Percentiles rank a stretch among this genome's conserved stretches.
These are phyloP conservation scores for Amylocarpus encephaloides DNA, from an alignment of 2,329 filamentous ascomycete species.

Conservation along the genomic window DNA sequence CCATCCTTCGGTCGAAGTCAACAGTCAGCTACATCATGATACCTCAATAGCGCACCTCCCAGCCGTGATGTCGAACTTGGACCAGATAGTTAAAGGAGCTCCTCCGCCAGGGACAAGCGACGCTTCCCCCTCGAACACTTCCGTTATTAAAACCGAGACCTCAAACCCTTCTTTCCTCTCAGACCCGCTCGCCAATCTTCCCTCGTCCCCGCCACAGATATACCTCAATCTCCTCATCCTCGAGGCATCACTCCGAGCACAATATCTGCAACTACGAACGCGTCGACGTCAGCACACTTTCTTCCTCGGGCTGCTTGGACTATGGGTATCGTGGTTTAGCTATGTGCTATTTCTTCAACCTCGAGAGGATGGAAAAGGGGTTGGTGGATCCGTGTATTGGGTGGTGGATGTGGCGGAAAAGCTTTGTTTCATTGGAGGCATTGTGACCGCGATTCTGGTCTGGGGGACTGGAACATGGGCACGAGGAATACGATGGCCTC, in stretches of 20 bases:
- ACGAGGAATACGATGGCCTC: slow-evolving; percentile 86
- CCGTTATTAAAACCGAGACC: slow-evolving; percentile 31
- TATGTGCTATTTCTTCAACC: slow-evolving; percentile 92
- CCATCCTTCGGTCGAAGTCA: neutral
- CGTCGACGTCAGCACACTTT: slow-evolving; percentile 89
- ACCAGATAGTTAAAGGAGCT: slow-evolving; percentile 89
- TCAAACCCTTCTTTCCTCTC: slow-evolving; percentile 29
- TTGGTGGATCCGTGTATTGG: slow-evolving; percentile 95
- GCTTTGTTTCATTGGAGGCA: slow-evolving; percentile 82
- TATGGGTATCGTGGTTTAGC: slow-evolving; percentile 79
- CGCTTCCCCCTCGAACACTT: slow-evolving; percentile 32
- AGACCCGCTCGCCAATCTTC: slow-evolving; percentile 31
- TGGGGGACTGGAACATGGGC: slow-evolving; percentile 98
- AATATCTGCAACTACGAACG: slow-evolving; percentile 85
- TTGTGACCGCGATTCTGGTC: slow-evolving; percentile 78
- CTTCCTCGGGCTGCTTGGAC: slow-evolving; percentile 70
- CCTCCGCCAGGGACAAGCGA: slow-evolving; percentile 52
- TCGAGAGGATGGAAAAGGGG: slow-evolving; percentile 85
- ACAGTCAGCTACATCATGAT: slow-evolving; percentile 11
- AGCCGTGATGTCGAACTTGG: slow-evolving; percentile 36
- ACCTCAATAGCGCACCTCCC: slow-evolving; percentile 10
- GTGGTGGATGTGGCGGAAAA: slow-evolving; percentile 85
- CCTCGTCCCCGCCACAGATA: slow-evolving; percentile 47
- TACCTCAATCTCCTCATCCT: slow-evolving; percentile 97
- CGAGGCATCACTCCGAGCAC: slow-evolving; percentile 85